Conservation (phyloP, 768 basidiomycete species). For the Pleurotus pulmonarius region DNA sequence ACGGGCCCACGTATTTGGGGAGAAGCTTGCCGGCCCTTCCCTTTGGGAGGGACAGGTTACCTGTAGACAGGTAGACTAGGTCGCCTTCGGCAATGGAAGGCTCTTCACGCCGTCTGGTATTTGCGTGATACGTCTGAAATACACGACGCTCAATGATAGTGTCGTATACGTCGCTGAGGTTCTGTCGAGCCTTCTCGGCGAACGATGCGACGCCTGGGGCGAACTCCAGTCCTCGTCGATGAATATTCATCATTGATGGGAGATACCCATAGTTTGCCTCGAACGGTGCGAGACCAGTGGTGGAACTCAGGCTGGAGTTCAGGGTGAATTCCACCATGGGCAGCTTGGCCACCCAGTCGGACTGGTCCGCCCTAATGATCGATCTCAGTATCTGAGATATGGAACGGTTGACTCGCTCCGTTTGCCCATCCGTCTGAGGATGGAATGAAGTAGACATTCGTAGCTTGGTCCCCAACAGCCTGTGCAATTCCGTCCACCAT, state of each 20-base stretch:
- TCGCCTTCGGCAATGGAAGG: slow-evolving; percentile 15
- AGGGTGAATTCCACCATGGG: slow-evolving; percentile 25
- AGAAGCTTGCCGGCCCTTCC: slow-evolving; percentile 28
- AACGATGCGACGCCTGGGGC: slow-evolving; percentile 21
- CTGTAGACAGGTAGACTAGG: slow-evolving; percentile 30
- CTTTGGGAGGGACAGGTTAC: slow-evolving; percentile 30
- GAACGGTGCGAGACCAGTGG: neutral
- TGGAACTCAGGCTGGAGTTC: slow-evolving; percentile 21
- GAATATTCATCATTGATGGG: slow-evolving; percentile 17
- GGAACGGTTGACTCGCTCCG: slow-evolving; percentile 21
- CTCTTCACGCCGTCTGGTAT: slow-evolving; percentile 17
- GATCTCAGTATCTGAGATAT: slow-evolving; percentile 27
- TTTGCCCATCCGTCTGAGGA: slow-evolving; percentile 35
- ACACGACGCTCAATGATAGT: slow-evolving; percentile 29
- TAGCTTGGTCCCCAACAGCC: slow-evolving; percentile 23
- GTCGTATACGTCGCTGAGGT: slow-evolving; percentile 18
- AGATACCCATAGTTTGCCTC: slow-evolving; percentile 8
- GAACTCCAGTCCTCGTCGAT: neutral
- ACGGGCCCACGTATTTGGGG: slow-evolving; percentile 37
- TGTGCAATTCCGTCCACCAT: slow-evolving; percentile 27
- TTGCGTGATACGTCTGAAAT: slow-evolving; percentile 23
- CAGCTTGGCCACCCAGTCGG: slow-evolving; percentile 22
- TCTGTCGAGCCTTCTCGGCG: slow-evolving; percentile 13
- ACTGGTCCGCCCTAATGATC: slow-evolving; percentile 20
- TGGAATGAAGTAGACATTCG: slow-evolving; percentile 35